phyloP scores from a whole-genome alignment of 768 basidiomycete genomes.

The Symmetrospora coprosmae region DNA sequence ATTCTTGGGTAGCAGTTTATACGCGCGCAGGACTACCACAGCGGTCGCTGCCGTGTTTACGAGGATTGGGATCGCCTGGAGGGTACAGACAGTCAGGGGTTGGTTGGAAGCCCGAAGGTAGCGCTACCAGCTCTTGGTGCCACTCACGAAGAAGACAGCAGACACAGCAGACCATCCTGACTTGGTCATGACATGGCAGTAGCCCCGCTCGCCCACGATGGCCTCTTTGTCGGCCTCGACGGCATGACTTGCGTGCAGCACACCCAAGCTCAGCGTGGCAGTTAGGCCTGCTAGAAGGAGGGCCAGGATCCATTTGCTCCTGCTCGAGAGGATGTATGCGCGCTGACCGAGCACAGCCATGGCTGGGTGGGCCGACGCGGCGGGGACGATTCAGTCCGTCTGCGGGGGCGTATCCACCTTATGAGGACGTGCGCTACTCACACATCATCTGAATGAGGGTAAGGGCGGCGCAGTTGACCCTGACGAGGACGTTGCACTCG shows the following conservation, averaged over 20 bases:
- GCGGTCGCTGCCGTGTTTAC: slow-evolving; percentile 2
- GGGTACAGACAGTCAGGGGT: too few relatives aligned
- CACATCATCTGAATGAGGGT: neutral
- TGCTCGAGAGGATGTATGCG: neutral
- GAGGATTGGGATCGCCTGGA: neutral
- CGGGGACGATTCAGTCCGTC: neutral
- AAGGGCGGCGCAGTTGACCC: slow-evolving; percentile 10
- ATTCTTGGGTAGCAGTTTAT: neutral
- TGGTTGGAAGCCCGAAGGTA: too few relatives aligned
- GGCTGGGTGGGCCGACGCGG: too few relatives aligned
- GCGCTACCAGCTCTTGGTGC: too few relatives aligned
- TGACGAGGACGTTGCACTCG: slow-evolving; percentile 5
- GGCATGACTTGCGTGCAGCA: neutral
- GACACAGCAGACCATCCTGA: too few relatives aligned
- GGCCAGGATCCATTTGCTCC: neutral
- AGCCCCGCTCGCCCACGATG: neutral
- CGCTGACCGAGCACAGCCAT: slow-evolving; percentile 2
- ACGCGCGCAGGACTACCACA: neutral
- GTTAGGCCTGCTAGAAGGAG: neutral
- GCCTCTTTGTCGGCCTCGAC: neutral
- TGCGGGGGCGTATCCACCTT: too few relatives aligned
- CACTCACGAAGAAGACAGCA: too few relatives aligned
- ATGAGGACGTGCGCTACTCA: neutral
- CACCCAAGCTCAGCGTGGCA: neutral
- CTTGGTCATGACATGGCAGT: too few relatives aligned